These are phyloP conservation scores for Xylariaceae sp. DNA, from an alignment of 2,329 filamentous ascomycete genomes.

Conservation along the genomic window DNA sequence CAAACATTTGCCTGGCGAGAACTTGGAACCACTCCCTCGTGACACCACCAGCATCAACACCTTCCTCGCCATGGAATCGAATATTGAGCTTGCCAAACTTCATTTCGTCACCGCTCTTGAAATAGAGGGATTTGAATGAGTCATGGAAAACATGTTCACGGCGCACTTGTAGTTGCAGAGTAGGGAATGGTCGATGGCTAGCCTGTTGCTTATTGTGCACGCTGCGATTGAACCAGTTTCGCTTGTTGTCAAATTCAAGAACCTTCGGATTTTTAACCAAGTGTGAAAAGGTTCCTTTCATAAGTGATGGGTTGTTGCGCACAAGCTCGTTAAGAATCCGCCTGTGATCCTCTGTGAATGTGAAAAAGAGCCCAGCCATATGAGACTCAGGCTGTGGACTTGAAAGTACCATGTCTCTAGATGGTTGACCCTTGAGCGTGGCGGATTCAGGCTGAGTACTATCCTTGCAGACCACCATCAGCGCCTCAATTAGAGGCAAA, in stretches of 20 bases:
- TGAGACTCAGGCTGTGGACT: constrained; percentile 80
- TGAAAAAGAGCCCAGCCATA: constrained; percentile 93
- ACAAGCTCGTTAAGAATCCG: constrained; percentile 98
- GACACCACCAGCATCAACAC: constrained; percentile 95
- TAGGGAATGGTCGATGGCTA: constrained; percentile 64
- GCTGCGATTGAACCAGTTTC: constrained; percentile 96
- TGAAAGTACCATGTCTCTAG: constrained; percentile 73
- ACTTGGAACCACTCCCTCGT: constrained; percentile 99
- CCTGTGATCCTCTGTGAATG: constrained; percentile 95
- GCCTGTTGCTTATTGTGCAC: constrained; percentile 79
- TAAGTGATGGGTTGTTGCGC: constrained; percentile 93
- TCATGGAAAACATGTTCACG: constrained; percentile 97
- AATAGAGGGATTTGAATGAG: constrained; percentile 97
- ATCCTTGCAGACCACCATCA: constrained; percentile 99
- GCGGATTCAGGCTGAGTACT: constrained; percentile 77
- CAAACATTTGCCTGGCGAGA: constrained; percentile 97
- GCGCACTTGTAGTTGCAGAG: constrained; percentile 85
- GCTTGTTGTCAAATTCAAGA: constrained; percentile 98
- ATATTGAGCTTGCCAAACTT: constrained; percentile 99
- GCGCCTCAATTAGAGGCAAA: constrained; percentile 88
- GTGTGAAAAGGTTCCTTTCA: constrained; percentile 96
- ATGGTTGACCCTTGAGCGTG: constrained; percentile 49
- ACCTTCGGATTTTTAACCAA: constrained; percentile 99
- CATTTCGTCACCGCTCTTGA: constrained; percentile 95
- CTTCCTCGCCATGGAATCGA: constrained; percentile 95